Conservation (phyloP, 176 grass and related monocot genomes). For the Musa itinerans region DNA sequence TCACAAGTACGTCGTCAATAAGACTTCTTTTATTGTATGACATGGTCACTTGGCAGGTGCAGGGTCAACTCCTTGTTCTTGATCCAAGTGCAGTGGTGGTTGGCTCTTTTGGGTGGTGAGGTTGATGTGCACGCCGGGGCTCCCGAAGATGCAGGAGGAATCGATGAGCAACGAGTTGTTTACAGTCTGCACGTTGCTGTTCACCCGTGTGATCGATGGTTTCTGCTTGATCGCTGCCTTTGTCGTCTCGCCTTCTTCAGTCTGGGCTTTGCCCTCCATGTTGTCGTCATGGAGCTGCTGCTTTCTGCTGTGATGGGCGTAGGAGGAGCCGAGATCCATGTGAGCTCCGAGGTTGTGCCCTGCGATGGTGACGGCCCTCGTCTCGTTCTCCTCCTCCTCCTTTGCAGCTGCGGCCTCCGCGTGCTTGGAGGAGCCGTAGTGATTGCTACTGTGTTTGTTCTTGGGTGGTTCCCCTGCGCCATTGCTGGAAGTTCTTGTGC, state of each 20-base stretch:
- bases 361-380: conserved; percentile 26
- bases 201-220: conserved; percentile 28
- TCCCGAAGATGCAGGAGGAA: conserved; percentile 15
- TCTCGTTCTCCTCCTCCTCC: conserved; percentile 25
- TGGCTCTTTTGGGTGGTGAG: background rate
- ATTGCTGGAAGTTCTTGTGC: background rate
- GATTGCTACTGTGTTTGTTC: background rate
- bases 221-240: conserved; percentile 12
- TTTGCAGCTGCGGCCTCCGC: background rate
- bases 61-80: background rate
- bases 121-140: conserved; percentile 32
- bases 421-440: background rate
- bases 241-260: background rate
- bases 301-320: conserved; percentile 7
- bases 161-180: conserved; percentile 39
- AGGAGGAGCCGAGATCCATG: conserved; percentile 26
- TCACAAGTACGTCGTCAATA: too few species aligned
- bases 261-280: background rate
- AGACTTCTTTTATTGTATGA: too few species aligned
- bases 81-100: background rate
- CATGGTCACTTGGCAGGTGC: background rate
- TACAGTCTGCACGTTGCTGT: conserved; percentile 41
- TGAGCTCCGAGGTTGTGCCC: conserved; percentile 34
- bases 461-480: background rate
- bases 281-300: conserved; percentile 7